phyloP scores from a whole-genome alignment of 2,329 filamentous ascomycete species.

The Hirsutella rhossiliensis region DNA sequence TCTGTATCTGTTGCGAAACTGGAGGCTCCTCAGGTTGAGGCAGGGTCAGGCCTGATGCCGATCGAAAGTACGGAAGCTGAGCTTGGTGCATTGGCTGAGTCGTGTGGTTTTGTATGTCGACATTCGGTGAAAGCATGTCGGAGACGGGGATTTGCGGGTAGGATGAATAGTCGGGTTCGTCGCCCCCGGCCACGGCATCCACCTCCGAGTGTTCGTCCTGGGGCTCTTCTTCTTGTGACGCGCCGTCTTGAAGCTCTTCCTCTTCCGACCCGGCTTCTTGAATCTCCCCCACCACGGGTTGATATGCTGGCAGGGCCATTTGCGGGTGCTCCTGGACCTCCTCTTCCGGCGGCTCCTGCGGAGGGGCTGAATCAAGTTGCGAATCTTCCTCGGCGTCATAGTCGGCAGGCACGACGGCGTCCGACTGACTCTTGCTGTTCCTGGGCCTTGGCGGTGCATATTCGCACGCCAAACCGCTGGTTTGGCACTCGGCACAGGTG shows the following conservation, averaged over 20 bases:
- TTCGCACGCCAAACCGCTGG: conserved; percentile 19
- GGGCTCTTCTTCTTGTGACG: conserved; percentile 5
- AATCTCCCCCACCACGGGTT: background rate
- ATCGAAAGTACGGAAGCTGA: conserved; percentile 15
- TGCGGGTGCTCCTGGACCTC: background rate
- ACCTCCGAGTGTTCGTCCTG: conserved; percentile 6
- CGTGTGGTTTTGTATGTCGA: conserved; percentile 9
- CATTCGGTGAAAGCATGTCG: conserved; percentile 13
- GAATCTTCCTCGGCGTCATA: conserved; percentile 8
- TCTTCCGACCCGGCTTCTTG: background rate
- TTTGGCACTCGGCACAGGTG: conserved; percentile 24
- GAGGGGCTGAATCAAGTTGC: conserved; percentile 3
- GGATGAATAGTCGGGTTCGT: conserved; percentile 8
- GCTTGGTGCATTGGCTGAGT: conserved; percentile 7
- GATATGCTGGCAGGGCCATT: background rate
- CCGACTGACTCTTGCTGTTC: conserved; percentile 11
- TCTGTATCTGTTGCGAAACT: conserved; percentile 6
- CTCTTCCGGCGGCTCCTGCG: conserved; percentile 7
- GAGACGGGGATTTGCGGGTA: conserved; percentile 17
- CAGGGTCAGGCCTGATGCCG: conserved; percentile 12
- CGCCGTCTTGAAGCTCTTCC: conserved; percentile 5
- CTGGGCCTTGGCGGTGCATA: conserved; percentile 23
- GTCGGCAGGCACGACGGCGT: conserved; percentile 6
- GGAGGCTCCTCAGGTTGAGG: conserved; percentile 11
- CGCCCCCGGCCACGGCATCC: conserved; percentile 2